Conservation (phyloP, 176 grass and related monocot genomes). For the Carex littledalei region DNA sequence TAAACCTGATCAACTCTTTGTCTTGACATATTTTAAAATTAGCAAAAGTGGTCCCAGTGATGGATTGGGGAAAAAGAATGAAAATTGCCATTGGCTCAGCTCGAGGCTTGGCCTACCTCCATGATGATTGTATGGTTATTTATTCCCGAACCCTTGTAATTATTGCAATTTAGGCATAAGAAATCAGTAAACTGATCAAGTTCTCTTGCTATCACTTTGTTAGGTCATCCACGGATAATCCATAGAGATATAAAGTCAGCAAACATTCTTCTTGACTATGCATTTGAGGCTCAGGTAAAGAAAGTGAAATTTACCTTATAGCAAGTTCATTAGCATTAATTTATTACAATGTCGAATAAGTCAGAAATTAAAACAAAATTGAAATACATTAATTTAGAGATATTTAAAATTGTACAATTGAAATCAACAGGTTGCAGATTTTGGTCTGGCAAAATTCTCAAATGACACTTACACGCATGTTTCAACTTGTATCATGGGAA, state of each 20-base stretch:
- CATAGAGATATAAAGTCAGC: conserved; percentile 89
- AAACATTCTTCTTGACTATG: conserved; percentile 80
- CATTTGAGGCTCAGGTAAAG: conserved; percentile 73
- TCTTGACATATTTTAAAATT: background rate
- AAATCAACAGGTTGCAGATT: conserved; percentile 68
- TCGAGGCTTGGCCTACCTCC: conserved; percentile 66
- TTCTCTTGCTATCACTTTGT: background rate
- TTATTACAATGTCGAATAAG: background rate
- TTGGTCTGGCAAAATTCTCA: conserved; percentile 75
- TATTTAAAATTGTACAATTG: background rate
- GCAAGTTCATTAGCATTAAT: background rate
- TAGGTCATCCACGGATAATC: conserved; percentile 83
- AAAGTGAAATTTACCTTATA: background rate
- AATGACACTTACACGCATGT: conserved; percentile 53
- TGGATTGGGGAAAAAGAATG: conserved; percentile 68
- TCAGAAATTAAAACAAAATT: background rate
- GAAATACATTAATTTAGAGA: background rate
- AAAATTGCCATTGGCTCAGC: conserved; percentile 68
- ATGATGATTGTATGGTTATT: conserved; percentile 67
- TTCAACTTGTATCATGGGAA: conserved; percentile 82
- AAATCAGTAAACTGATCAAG: background rate
- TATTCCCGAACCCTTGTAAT: background rate
- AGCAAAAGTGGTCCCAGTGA: conserved; percentile 38
- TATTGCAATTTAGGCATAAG: background rate
- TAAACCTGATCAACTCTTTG: background rate